Base-by-base conservation (phyloP, 768 basidiomycete genomes). In the Phylloporus sp. region DNA sequence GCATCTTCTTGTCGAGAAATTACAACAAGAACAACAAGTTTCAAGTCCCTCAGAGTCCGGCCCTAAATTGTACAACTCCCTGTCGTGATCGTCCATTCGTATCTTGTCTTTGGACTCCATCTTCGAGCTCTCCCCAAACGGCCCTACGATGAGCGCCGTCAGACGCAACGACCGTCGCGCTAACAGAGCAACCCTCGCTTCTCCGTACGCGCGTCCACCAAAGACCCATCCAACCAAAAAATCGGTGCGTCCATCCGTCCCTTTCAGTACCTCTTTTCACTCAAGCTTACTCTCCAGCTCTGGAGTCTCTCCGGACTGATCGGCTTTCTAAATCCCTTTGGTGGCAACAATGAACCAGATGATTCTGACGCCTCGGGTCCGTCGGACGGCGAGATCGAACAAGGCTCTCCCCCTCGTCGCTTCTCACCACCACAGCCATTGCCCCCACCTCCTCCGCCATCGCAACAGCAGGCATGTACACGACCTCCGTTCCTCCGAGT, bases 241-340 rank as follows among this genome's bases (percentile, higher is more conserved):
- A 75, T 72, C 79, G 24, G 79, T 80, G 47, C 48, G 73, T 55
- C 28, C 13, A 28, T 26, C 31, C 21, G 31, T 33, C 7, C 8
- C 9, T 32, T 31, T 40, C 22, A 6, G 22, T 10, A 1, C 0
- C 44, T 44, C 44, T 20, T 33, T 40, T 17, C 40, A 43, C 52
- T 63, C 38, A 63, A 53, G 31, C 27, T 29, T 10, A 32, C 44
- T 39, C 22, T 1, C 5, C 22, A 76, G 71, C 56, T 63, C 18
- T 84, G 82, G 81, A 75, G 73, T 52, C 60, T 82, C 49, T 67
- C 74, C 3, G 71, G 71, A 13, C 55, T 83, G 10, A 58, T 83
- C 13, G 73, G 56, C 53, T 77, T 67, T 54, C 55, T 84, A 20
- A 80, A 81, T 53, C 81, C 80, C 13, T 65, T 69, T 37, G 61